A percentile compares a stretch with the other conserved stretches of the same genome.
These are phyloP conservation scores for Colletotrichum sp. DNA, from an alignment of 2,329 filamentous ascomycete genomes.

Conservation along the genomic window DNA sequence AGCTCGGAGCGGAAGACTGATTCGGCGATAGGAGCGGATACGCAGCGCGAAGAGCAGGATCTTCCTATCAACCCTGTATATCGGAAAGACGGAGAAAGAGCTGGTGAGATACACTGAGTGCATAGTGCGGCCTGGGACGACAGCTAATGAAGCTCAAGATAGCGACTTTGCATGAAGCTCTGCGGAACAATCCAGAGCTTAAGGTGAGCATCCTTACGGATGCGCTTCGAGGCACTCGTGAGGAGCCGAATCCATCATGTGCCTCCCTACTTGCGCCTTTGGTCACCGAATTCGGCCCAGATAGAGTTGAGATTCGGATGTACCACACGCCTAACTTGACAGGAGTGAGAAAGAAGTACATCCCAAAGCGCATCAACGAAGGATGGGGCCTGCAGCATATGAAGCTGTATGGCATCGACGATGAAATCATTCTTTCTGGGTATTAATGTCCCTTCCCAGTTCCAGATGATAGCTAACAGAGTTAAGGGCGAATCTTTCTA, in stretches of 20 bases:
- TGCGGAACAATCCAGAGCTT: slow-evolving; percentile 76
- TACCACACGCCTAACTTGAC: slow-evolving; percentile 97
- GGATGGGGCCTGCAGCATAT: slow-evolving; percentile 99
- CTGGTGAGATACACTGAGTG: slow-evolving; percentile 54
- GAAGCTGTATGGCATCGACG: slow-evolving; percentile 96
- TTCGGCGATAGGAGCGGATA: slow-evolving; percentile 71
- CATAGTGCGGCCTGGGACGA: neutral
- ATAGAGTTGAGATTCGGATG: slow-evolving; percentile 92
- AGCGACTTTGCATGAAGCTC: slow-evolving; percentile 74
- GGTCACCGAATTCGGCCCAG: slow-evolving; percentile 81
- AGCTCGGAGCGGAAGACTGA: neutral
- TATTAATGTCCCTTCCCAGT: slow-evolving; percentile 39
- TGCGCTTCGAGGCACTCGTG: slow-evolving; percentile 86
- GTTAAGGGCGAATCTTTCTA: slow-evolving; percentile 78
- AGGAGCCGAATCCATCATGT: slow-evolving; percentile 84
- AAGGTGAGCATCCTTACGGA: slow-evolving; percentile 91
- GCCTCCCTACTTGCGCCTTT: slow-evolving; percentile 87
- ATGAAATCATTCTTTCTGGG: slow-evolving; percentile 94
- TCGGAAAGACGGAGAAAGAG: slow-evolving; percentile 91
- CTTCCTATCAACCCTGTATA: slow-evolving; percentile 95
- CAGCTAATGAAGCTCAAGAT: slow-evolving; percentile 58
- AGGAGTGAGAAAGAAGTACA: slow-evolving; percentile 79
- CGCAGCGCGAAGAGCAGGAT: slow-evolving; percentile 77
- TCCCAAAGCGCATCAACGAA: slow-evolving; percentile 93
- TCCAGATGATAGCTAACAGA: neutral